Conservation (phyloP, 345 rosid genomes). For the Kernera saxatilis region DNA sequence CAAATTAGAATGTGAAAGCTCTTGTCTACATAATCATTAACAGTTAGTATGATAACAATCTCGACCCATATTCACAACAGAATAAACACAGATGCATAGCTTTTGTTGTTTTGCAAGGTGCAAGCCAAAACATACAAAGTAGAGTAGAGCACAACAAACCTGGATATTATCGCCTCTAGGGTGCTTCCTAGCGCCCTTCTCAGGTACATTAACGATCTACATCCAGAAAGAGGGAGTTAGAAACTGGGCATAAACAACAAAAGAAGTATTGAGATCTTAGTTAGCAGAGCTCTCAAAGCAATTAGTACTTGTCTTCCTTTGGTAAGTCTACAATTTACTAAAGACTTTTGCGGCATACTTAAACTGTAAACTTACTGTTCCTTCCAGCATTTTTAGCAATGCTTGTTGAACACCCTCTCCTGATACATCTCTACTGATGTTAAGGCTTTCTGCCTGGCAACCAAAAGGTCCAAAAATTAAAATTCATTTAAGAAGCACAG, state of each 20-base stretch:
- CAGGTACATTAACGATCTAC: conserved; percentile 97
- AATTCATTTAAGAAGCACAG: neutral
- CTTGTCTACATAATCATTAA: neutral
- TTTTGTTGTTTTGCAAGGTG: neutral
- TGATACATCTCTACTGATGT: conserved; percentile 98
- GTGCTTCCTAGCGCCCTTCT: conserved; percentile 98
- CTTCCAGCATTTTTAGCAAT: conserved; percentile 93
- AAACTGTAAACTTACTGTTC: conserved; percentile 69
- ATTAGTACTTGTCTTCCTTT: neutral
- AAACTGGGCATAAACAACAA: neutral
- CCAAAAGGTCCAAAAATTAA: conserved; percentile 13
- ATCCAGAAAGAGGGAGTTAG: conserved; percentile 15
- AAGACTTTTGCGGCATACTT: neutral
- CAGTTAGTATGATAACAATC: neutral
- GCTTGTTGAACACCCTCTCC: conserved; percentile 99
- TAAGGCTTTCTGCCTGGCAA: conserved; percentile 89
- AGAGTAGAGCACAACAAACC: conserved; percentile 40
- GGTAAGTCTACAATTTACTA: neutral
- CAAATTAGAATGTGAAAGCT: neutral
- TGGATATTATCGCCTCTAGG: conserved; percentile 99
- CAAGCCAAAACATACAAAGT: conserved; percentile 1
- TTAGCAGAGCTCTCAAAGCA: neutral
- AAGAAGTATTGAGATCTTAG: neutral
- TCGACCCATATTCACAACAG: neutral
- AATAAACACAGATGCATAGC: neutral